A percentile compares a stretch with the other conserved stretches of the same genome.
phyloP scores from a whole-genome alignment of 108 stramenopile species.

The Stephanodiscus triporus region DNA sequence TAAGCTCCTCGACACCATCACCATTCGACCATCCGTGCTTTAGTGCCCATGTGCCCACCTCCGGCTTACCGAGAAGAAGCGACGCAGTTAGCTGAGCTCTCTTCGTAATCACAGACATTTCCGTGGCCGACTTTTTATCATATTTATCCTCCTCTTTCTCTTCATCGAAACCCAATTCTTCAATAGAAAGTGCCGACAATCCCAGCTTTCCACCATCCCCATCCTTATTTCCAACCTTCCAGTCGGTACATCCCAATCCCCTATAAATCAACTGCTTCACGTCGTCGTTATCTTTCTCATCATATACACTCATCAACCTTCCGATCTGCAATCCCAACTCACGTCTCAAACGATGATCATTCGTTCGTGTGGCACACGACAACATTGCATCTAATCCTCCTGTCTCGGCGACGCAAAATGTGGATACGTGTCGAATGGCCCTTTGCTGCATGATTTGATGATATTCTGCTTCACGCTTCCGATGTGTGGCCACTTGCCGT shows the following conservation, averaged over 20 bases:
- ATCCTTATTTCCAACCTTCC: slow-evolving; percentile 37
- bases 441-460: slow-evolving; percentile 57
- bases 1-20: slow-evolving; percentile 44
- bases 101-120: slow-evolving; percentile 59
- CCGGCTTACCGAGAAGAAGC: slow-evolving; percentile 64
- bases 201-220: slow-evolving; percentile 31
- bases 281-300: slow-evolving; percentile 52
- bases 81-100: slow-evolving; percentile 67
- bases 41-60: slow-evolving; percentile 78
- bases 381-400: slow-evolving; percentile 67
- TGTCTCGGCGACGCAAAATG: slow-evolving; percentile 49
- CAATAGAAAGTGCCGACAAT: slow-evolving; percentile 51
- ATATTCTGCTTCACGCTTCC: slow-evolving; percentile 58
- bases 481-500: slow-evolving; percentile 65
- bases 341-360: slow-evolving; percentile 60
- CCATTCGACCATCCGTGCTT: slow-evolving; percentile 66
- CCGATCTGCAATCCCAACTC: slow-evolving; percentile 43
- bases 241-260: slow-evolving; percentile 48
- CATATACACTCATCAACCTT: slow-evolving; percentile 60
- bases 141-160: slow-evolving; percentile 55
- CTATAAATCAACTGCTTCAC: slow-evolving; percentile 59
- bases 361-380: slow-evolving; percentile 36
- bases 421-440: slow-evolving; percentile 53
- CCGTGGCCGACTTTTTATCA: slow-evolving; percentile 38
- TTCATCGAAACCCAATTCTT: slow-evolving; percentile 68